Base-by-base conservation (phyloP, 129 eudicot species). In the Artemisia tridentata region DNA sequence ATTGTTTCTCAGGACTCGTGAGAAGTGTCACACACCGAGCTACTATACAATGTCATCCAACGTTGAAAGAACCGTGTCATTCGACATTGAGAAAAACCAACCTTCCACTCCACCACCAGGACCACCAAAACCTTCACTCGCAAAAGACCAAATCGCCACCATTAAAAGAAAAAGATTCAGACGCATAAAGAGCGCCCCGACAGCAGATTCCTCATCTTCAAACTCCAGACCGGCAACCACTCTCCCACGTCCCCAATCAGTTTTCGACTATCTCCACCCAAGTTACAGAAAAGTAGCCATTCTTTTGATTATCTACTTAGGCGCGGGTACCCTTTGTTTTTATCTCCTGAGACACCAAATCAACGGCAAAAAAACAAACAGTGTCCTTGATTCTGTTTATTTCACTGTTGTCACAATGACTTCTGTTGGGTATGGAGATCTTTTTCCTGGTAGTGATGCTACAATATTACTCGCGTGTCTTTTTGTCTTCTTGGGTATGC, bases 371-470 rank as follows among this genome's bases (percentile, higher is more conserved):
- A 93, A 93, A 80, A 81, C 86, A 54, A 72, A 85, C 45, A 75
- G 67, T 11, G 7, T 93, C 19, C 86, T 93, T 5, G 97, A 93
- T 76, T 75, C 97, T 58, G 77, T 84, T 68, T 89, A 93, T 78
- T 89, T 93, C 77, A 89, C 96, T 73, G 80, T 93, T 8, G 98
- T 93, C 52, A 93, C 98, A 25, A 93, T 93, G 98, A 93, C 96
- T 5, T 87, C 95, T 9, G 97, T 93, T 48, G 98, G 98, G 47
- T 93, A 93, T 31, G 98, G 98, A 8, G 98, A 93, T 66, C 92
- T 93, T 11, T 90, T 85, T 46, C 98, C 98, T 1, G 77, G 80
- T 29, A 89, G 88, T 15, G 15, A 68, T 15, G 56, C 71, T 17
- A 55, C 90, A 2, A 93, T 87, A 63, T 82, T 93, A 31, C 92